Percentiles rank a stretch among this genome's conserved stretches.
Conservation (phyloP, 2,329 filamentous ascomycete genomes). For the Pseudogymnoascus verrucosus region DNA sequence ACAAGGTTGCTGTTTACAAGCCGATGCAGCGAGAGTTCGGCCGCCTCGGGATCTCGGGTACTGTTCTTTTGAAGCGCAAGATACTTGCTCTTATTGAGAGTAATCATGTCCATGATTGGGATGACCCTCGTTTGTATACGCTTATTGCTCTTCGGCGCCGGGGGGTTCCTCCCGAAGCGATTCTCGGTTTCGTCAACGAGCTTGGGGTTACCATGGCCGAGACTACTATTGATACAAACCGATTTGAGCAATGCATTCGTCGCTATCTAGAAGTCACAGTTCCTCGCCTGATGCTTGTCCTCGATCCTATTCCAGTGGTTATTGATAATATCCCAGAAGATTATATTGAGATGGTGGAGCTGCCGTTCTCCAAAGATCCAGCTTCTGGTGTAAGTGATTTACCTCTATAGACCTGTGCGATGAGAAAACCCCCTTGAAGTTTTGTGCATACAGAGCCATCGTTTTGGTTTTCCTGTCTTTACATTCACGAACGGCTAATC, state of each 20-base stretch:
- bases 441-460: constrained; percentile 45
- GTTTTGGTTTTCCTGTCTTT: constrained; percentile 57
- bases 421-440: not conserved
- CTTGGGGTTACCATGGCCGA: constrained; percentile 80
- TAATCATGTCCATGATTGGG: constrained; percentile 73
- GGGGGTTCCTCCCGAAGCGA: constrained; percentile 79
- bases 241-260: constrained; percentile 80
- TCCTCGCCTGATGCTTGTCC: constrained; percentile 79
- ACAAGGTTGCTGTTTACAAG: constrained; percentile 72
- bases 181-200: constrained; percentile 83
- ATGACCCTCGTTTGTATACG: constrained; percentile 85
- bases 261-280: constrained; percentile 83
- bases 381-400: not conserved
- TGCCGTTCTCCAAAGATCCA: not conserved
- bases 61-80: constrained; percentile 79
- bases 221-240: constrained; percentile 68
- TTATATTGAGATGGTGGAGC: constrained; percentile 62
- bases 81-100: constrained; percentile 72
- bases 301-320: constrained; percentile 75
- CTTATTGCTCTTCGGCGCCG: constrained; percentile 75
- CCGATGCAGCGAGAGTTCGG: constrained; percentile 90
- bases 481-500: constrained; percentile 40
- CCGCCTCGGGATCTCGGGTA: constrained; percentile 71
- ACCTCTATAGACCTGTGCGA: not conserved
- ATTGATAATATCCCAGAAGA: constrained; percentile 36